Evolutionary conservation across 805 yeast genomes (phyloP), one percentile per base, ranked within the genome.

Genomic region (Wickerhamomyces ciferrii): DNA sequence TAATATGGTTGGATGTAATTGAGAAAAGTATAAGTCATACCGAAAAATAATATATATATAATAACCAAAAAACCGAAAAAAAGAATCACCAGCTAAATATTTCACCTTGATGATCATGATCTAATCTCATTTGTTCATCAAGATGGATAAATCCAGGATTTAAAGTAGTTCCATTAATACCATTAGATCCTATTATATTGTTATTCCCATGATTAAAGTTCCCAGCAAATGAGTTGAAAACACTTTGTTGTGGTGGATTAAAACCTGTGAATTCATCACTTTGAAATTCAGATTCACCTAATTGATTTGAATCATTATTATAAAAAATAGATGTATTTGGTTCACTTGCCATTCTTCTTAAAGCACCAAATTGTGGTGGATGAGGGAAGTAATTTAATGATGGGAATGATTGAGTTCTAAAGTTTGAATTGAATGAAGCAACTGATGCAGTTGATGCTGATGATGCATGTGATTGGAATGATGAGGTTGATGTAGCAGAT

Each of bases 81-180:
- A 15, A 42, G 39, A 24, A 19, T 37, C 17, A 37, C 24, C 38
- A 35, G 18, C 23, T 46, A 41, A 54, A 49, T 13, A 45, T 49
- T 42, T 48, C 56, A 17, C 46, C 43, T 21, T 38, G 42, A 19
- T 37, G 39, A 37, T 45, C 48, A 13, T 38, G 53, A 47, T 31
- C 44, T 25, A 32, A 42, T 29, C 37, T 45, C 44, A 37, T 43
- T 11, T 48, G 49, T 19, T 52, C 50, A 11, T 53, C 55, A 43
- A 54, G 39, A 17, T 48, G 50, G 35, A 53, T 48, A 40, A 43
- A 53, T 4, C 54, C 57, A 1, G 56, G 55, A 37, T 50, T 52
- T 47, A 48, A 42, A 34, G 41, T 47, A 31, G 43, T 15, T 5
- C 19, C 24, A 25, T 41, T 36, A 11, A 41, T 35, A 19, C 48